Conservation (phyloP, 495 filamentous ascomycete species). For the Ramalina peruviana region DNA sequence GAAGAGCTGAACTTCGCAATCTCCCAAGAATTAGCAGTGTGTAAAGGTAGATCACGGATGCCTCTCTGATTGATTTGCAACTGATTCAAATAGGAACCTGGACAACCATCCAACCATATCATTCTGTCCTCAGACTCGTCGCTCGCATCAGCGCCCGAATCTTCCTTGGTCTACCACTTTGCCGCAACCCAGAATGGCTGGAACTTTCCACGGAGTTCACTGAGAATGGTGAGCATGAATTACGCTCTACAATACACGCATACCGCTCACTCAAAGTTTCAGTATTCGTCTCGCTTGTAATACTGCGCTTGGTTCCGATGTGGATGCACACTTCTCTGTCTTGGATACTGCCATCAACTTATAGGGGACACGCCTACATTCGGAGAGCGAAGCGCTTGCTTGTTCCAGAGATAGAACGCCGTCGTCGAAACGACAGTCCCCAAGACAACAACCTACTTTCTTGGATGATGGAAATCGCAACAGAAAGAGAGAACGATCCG, state of each 20-base stretch:
- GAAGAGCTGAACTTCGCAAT: neutral
- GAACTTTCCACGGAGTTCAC: conserved; percentile 27
- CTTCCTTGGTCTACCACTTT: conserved; percentile 31
- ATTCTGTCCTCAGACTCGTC: conserved; percentile 28
- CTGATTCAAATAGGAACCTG: too few species aligned
- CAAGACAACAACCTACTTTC: conserved; percentile 20
- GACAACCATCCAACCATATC: conserved; percentile 8
- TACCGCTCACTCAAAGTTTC: conserved; percentile 23
- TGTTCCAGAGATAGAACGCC: neutral
- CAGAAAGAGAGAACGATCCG: neutral
- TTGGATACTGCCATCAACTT: neutral
- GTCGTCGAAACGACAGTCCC: conserved; percentile 5
- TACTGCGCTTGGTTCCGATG: too few species aligned
- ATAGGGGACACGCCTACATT: neutral
- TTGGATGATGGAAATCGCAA: conserved; percentile 18
- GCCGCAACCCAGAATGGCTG: conserved; percentile 29
- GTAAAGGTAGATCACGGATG: neutral
- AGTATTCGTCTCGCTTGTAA: conserved; percentile 15
- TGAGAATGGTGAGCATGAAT: too few species aligned
- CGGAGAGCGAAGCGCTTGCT: neutral
- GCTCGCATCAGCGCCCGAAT: conserved; percentile 32
- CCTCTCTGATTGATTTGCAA: neutral
- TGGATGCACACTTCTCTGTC: too few species aligned
- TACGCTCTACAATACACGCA: conserved; percentile 21
- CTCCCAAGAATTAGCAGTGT: neutral